Percentiles rank a stretch among this genome's conserved stretches.
Conservation (phyloP, 2,329 filamentous ascomycete species). For the Alternaria brassicicola region DNA sequence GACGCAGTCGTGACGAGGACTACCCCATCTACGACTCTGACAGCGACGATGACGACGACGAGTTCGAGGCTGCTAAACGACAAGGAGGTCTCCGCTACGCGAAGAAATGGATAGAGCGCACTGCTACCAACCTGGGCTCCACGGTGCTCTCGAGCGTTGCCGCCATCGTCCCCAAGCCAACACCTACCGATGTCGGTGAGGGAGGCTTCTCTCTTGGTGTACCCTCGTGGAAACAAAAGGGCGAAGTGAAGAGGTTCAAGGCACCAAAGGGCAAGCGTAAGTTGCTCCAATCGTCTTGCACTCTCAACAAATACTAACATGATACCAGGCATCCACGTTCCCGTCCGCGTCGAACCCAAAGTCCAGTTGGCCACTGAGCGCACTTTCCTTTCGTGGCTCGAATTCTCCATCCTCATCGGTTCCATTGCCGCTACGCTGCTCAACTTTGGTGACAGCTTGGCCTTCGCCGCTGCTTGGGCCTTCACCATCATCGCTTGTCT, state of each 20-base stretch:
- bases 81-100: constrained; percentile 80
- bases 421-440: constrained; percentile 50
- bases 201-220: constrained; percentile 53
- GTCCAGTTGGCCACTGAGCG: constrained; percentile 96
- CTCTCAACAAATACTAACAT: constrained; percentile 13
- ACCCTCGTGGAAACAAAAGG: constrained; percentile 49
- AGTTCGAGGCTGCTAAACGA: constrained; percentile 76
- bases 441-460: constrained; percentile 48
- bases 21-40: constrained; percentile 92
- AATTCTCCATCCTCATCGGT: constrained; percentile 94
- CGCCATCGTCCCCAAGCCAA: constrained; percentile 48
- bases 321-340: constrained; percentile 80
- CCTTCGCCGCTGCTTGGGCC: constrained; percentile 61
- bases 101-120: constrained; percentile 56
- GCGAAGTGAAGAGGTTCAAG: constrained; percentile 61
- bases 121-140: constrained; percentile 57
- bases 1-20: constrained; percentile 68
- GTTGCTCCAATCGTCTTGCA: constrained; percentile 4
- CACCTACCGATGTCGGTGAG: constrained; percentile 52
- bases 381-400: constrained; percentile 95
- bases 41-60: constrained; percentile 77
- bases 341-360: constrained; percentile 94
- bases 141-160: constrained; percentile 34
- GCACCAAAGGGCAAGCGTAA: constrained; percentile 75
- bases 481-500: constrained; percentile 83